Evolutionary conservation across 495 filamentous ascomycete species (phyloP).

Genomic region (Bacidia rubella): DNA sequence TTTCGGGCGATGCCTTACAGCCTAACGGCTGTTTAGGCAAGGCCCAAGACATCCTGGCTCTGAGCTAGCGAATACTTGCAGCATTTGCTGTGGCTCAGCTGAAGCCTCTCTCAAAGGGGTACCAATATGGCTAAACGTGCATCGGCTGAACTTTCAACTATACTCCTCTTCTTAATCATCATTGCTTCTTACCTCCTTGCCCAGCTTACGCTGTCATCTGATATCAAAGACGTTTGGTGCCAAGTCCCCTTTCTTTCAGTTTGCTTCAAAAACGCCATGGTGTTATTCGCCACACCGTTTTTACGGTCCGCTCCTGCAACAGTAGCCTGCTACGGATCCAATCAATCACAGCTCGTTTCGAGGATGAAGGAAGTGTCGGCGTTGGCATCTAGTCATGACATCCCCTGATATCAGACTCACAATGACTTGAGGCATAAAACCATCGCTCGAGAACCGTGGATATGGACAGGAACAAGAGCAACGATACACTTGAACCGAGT

Average conservation of each 20-base stretch:
- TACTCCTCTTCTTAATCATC: not conserved
- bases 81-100: slow-evolving; percentile 11
- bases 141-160: slow-evolving; percentile 11
- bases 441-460: not conserved
- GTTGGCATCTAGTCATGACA: not conserved
- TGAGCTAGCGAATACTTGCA: slow-evolving; percentile 4
- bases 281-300: not conserved
- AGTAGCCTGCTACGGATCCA: not conserved
- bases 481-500: not conserved
- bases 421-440: not conserved
- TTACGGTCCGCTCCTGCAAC: slow-evolving; percentile 1
- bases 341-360: slow-evolving; percentile 3
- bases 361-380: not conserved
- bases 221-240: not conserved
- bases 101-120: not conserved
- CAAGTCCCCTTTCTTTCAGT: not conserved
- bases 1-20: not conserved
- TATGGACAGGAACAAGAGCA: not conserved
- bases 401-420: not conserved
- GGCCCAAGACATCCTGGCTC: not conserved
- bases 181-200: not conserved
- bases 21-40: not conserved
- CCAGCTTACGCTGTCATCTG: not conserved
- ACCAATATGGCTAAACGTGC: not conserved
- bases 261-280: not conserved